phyloP scores from a whole-genome alignment of 129 eudicot genomes.

The Arctium minus region DNA sequence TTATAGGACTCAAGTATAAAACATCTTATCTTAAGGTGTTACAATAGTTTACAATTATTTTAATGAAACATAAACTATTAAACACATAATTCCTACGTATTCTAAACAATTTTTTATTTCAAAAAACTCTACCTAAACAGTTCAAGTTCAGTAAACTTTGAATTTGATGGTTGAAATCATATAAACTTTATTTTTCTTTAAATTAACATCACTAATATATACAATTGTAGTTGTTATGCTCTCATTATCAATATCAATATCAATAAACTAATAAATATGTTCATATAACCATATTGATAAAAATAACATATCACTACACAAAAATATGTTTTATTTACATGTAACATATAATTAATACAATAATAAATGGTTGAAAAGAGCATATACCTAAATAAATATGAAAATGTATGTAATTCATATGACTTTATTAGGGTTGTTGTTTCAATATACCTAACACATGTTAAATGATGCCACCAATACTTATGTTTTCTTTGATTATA shows the following conservation, averaged over 20 bases:
- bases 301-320: neutral
- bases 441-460: constrained; percentile 37
- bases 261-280: neutral
- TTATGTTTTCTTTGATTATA: constrained; percentile 16
- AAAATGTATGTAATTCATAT: constrained; percentile 22
- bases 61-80: no score
- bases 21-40: no score
- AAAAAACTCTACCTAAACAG: neutral
- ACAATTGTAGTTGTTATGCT: neutral
- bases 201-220: neutral
- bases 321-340: neutral
- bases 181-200: neutral
- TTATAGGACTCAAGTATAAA: no score
- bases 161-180: neutral
- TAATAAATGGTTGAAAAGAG: constrained; percentile 26
- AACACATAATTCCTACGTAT: neutral
- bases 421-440: constrained; percentile 32
- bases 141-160: neutral
- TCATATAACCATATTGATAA: neutral
- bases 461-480: constrained; percentile 28
- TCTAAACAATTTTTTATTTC: neutral
- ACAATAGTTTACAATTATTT: no score
- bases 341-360: neutral
- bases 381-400: constrained; percentile 31
- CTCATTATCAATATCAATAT: neutral